Conservation (phyloP, 441 rosid species). For the Populus hybrid region DNA sequence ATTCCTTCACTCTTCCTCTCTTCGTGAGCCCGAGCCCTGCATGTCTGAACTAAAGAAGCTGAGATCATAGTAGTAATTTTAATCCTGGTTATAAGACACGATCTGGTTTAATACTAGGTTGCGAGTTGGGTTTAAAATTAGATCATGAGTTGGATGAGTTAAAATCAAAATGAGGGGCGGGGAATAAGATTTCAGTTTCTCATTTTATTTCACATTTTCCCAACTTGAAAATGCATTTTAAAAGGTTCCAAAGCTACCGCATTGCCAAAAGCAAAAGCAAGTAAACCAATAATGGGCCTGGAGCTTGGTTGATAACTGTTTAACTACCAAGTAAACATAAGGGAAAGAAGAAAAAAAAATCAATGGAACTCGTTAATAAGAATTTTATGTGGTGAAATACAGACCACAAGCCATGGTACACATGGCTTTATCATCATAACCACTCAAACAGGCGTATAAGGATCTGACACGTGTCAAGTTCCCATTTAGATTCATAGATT, state of each 20-base stretch:
- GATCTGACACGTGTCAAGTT: constrained; percentile 36
- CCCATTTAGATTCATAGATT: constrained; percentile 30
- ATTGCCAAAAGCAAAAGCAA: background rate
- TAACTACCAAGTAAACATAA: background rate
- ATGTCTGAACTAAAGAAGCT: background rate
- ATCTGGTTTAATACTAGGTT: background rate
- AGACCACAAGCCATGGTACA: constrained; percentile 23
- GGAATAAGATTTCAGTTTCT: no score
- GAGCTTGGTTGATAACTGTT: background rate
- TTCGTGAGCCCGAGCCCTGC: background rate
- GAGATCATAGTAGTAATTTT: background rate
- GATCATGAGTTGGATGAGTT: no score
- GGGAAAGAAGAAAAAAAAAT: background rate
- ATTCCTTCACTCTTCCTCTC: background rate
- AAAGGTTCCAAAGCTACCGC: no score
- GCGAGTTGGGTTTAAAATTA: no score
- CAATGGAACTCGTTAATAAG: background rate
- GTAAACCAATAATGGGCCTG: background rate
- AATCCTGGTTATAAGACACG: background rate
- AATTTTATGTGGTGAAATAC: background rate
- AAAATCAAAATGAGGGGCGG: no score
- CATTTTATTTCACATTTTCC: background rate
- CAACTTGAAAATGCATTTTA: background rate
- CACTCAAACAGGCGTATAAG: constrained; percentile 23
- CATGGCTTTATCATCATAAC: constrained; percentile 17